phyloP scores from a whole-genome alignment of 164 flowering plant species.

The Vitis vinifera region DNA sequence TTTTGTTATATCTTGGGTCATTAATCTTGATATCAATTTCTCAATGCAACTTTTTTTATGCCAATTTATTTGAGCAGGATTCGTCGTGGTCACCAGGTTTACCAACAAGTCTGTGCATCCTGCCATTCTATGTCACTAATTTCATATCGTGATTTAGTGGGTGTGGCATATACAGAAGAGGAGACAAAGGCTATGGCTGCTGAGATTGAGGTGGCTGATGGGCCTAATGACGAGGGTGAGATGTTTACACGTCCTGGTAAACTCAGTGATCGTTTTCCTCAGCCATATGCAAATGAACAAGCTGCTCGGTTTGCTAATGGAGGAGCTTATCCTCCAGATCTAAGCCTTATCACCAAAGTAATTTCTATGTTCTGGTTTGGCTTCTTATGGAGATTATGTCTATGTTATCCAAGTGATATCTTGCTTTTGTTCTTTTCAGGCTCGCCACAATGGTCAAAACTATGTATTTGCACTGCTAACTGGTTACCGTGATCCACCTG shows the following conservation, averaged over 20 bases:
- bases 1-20: no score
- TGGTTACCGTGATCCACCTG: conserved; percentile 92
- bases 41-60: neutral
- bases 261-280: conserved; percentile 82
- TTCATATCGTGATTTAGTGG: conserved; percentile 86
- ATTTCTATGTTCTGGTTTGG: conserved; percentile 1
- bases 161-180: conserved; percentile 88
- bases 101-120: conserved; percentile 89
- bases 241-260: conserved; percentile 93
- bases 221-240: conserved; percentile 92
- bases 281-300: conserved; percentile 77
- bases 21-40: no score
- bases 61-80: conserved; percentile 43
- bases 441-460: conserved; percentile 93
- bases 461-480: conserved; percentile 86
- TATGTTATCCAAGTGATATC: neutral
- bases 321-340: conserved; percentile 91
- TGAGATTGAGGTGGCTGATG: conserved; percentile 89
- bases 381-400: neutral
- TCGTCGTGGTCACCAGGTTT: conserved; percentile 92
- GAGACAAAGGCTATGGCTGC: conserved; percentile 88
- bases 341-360: conserved; percentile 86
- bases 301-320: conserved; percentile 93
- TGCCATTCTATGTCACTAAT: conserved; percentile 85
- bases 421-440: conserved; percentile 41